phyloP scores from a whole-genome alignment of 2,329 filamentous ascomycete species.

The Apiospora rasikravindrae region DNA sequence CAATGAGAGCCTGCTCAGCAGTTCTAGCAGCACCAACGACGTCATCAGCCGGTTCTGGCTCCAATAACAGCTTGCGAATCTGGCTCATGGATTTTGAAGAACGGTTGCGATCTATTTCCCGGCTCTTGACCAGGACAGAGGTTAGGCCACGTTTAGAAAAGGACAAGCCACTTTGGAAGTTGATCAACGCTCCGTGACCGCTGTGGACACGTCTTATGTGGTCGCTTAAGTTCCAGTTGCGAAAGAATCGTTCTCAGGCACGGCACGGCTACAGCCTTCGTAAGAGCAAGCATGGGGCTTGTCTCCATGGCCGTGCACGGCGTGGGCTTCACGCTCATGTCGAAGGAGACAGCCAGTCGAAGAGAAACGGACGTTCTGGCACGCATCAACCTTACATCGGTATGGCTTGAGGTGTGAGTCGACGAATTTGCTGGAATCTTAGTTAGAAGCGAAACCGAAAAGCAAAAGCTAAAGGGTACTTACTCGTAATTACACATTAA shows the following conservation, averaged over 20 bases:
- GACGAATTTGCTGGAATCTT: too few species aligned
- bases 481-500: too few species aligned
- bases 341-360: slow-evolving; percentile 94
- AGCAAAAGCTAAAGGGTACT: too few species aligned
- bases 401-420: slow-evolving; percentile 91
- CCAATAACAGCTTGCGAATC: slow-evolving; percentile 44
- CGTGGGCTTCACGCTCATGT: slow-evolving; percentile 94
- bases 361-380: slow-evolving; percentile 87
- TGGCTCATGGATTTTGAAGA: slow-evolving; percentile 57
- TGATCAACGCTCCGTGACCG: slow-evolving; percentile 48
- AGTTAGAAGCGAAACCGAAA: too few species aligned
- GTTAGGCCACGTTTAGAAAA: slow-evolving; percentile 40
- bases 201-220: slow-evolving; percentile 97
- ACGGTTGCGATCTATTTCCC: slow-evolving; percentile 28
- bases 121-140: slow-evolving; percentile 52
- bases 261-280: slow-evolving; percentile 82
- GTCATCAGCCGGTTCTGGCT: slow-evolving; percentile 47
- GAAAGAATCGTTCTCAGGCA: slow-evolving; percentile 85
- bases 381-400: slow-evolving; percentile 85
- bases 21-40: slow-evolving; percentile 41
- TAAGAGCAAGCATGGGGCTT: slow-evolving; percentile 92
- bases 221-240: slow-evolving; percentile 94
- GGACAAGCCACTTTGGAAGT: too few species aligned
- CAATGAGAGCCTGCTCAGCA: slow-evolving; percentile 49
- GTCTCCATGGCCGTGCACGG: slow-evolving; percentile 91